Evolutionary conservation across 768 basidiomycete genomes (phyloP).

Genomic region (Trametes cubensis): DNA sequence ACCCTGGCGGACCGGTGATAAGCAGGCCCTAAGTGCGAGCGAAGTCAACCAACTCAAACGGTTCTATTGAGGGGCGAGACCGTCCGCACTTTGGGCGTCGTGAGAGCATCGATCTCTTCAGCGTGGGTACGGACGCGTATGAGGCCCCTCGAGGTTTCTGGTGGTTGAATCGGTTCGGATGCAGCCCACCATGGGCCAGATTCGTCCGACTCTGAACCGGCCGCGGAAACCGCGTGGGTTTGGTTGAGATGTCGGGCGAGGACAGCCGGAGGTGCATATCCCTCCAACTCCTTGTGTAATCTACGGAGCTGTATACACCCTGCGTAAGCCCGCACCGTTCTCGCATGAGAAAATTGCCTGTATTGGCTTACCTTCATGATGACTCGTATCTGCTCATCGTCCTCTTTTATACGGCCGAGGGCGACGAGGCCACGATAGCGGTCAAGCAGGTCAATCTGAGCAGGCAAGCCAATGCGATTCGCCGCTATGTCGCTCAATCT

Average conservation of each 20-base stretch:
- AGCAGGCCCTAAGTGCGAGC: slow-evolving; percentile 45
- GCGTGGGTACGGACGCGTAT: slow-evolving; percentile 49
- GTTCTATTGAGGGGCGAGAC: slow-evolving; percentile 7
- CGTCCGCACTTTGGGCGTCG: slow-evolving; percentile 50
- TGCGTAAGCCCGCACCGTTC: not conserved
- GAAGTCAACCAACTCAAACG: not conserved
- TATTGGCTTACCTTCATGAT: slow-evolving; percentile 48
- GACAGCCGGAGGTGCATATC: slow-evolving; percentile 52
- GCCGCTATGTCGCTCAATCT: not conserved
- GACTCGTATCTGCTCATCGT: slow-evolving; percentile 56
- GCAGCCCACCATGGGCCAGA: slow-evolving; percentile 40
- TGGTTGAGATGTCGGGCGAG: slow-evolving; percentile 35
- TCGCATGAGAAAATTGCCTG: not conserved
- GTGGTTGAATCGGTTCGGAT: slow-evolving; percentile 25
- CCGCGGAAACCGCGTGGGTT: not conserved
- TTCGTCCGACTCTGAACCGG: slow-evolving; percentile 8
- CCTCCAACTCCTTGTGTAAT: slow-evolving; percentile 47
- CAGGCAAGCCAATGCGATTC: slow-evolving; percentile 1
- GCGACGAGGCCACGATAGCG: slow-evolving; percentile 51
- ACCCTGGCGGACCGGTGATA: slow-evolving; percentile 54
- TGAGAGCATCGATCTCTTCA: slow-evolving; percentile 53
- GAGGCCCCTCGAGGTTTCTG: slow-evolving; percentile 35
- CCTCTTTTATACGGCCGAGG: slow-evolving; percentile 48
- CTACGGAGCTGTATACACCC: slow-evolving; percentile 45
- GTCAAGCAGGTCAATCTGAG: slow-evolving; percentile 45